Evolutionary conservation across 345 rosid genomes (phyloP).

Genomic region (Camelina neglecta): DNA sequence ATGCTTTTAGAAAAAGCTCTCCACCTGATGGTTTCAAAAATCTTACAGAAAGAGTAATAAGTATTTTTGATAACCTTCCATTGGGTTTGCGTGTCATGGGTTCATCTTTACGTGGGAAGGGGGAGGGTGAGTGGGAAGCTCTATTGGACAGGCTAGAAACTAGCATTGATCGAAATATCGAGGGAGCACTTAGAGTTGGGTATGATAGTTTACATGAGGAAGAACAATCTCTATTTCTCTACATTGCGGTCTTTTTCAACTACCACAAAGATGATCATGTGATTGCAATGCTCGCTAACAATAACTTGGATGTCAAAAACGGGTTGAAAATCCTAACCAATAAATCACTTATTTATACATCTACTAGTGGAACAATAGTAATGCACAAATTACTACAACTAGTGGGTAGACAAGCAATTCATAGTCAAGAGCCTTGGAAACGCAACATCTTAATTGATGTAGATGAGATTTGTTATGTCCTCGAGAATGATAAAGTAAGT

Average conservation of each 20-base stretch:
- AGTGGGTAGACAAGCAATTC: background rate
- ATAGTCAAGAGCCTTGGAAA: constrained; percentile 1
- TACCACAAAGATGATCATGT: background rate
- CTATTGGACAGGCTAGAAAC: background rate
- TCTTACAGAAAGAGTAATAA: background rate
- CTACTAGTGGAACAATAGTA: background rate
- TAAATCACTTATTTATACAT: background rate
- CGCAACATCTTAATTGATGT: background rate
- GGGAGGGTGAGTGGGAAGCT: background rate
- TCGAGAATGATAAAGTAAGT: background rate
- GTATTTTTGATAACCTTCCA: background rate
- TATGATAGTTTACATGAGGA: background rate
- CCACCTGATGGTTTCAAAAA: background rate
- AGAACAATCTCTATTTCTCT: background rate
- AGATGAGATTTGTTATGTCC: background rate
- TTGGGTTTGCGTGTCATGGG: background rate
- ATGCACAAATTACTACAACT: background rate
- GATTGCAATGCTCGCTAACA: background rate
- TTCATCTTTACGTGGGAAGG: background rate
- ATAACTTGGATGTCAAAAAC: background rate
- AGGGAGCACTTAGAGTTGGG: background rate
- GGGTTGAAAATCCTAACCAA: background rate
- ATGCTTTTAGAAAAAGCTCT: background rate
- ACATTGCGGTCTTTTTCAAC: background rate
- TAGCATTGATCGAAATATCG: background rate